Conservation (phyloP, 208 protist species). For the Jaenimonas drosophilae region DNA sequence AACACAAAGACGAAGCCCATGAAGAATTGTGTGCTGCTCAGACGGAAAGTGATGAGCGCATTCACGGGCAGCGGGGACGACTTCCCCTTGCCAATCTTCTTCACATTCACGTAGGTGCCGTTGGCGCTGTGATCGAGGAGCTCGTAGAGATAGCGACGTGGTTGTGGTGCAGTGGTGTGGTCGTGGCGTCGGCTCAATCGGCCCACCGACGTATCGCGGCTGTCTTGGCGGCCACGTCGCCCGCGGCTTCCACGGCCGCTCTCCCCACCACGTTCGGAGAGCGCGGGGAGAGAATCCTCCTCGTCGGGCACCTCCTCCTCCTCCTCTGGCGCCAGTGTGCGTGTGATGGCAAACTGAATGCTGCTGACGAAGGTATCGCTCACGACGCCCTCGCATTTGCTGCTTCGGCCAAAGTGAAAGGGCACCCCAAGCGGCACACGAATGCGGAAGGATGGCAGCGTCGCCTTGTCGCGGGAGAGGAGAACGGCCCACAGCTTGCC, state of each 20-base stretch:
- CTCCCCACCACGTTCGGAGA: neutral
- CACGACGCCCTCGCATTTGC: slow-evolving; percentile 62
- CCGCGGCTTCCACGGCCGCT: no score
- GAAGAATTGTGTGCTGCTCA: slow-evolving; percentile 80
- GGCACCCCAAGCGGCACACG: slow-evolving; percentile 27
- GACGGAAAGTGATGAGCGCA: slow-evolving; percentile 76
- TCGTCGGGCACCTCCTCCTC: neutral
- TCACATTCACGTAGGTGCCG: slow-evolving; percentile 86
- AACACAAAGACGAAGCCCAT: slow-evolving; percentile 79
- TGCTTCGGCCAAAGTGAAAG: slow-evolving; percentile 80
- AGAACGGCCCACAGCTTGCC: slow-evolving; percentile 56
- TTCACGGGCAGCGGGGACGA: slow-evolving; percentile 53
- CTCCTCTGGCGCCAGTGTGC: slow-evolving; percentile 11
- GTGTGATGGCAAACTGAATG: slow-evolving; percentile 71
- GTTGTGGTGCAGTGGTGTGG: no score
- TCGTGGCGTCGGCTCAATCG: no score
- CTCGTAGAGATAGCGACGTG: no score
- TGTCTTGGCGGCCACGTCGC: neutral
- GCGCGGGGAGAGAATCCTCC: slow-evolving; percentile 2
- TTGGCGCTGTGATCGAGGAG: slow-evolving; percentile 73
- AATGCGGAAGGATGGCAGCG: slow-evolving; percentile 62
- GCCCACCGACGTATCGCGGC: neutral
- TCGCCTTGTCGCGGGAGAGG: slow-evolving; percentile 58
- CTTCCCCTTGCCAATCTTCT: slow-evolving; percentile 73
- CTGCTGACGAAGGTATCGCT: slow-evolving; percentile 75